phyloP scores from a whole-genome alignment of 768 basidiomycete genomes.

The Phlegmacium glaucopus region DNA sequence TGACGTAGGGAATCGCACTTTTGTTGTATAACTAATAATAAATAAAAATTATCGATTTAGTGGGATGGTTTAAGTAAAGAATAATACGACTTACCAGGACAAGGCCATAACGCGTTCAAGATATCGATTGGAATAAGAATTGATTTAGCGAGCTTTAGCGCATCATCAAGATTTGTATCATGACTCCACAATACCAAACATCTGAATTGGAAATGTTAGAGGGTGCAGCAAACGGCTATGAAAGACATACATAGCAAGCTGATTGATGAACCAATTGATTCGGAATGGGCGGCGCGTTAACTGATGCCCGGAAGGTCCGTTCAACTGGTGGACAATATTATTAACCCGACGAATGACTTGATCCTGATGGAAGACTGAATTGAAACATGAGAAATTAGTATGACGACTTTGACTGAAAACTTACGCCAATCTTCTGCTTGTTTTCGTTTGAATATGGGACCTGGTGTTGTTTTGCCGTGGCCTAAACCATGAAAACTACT shows the following conservation, averaged over 20 bases:
- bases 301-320: constrained; percentile 48
- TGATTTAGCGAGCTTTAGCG: constrained; percentile 63
- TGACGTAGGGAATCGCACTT: constrained; percentile 48
- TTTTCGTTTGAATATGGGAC: constrained; percentile 62
- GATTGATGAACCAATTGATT: constrained; percentile 68
- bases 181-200: constrained; percentile 66
- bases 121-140: constrained; percentile 63
- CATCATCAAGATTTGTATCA: constrained; percentile 53
- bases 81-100: constrained; percentile 32
- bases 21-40: constrained; percentile 39
- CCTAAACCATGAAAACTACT: constrained; percentile 50
- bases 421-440: constrained; percentile 79
- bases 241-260: constrained; percentile 53
- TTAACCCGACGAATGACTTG: constrained; percentile 62
- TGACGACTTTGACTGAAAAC: constrained; percentile 24
- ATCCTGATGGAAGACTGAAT: constrained; percentile 63
- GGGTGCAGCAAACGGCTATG: neutral
- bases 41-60: neutral
- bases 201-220: constrained; percentile 26
- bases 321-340: constrained; percentile 48
- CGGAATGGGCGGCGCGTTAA: constrained; percentile 69
- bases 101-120: constrained; percentile 70
- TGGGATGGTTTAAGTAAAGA: neutral
- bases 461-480: constrained; percentile 29
- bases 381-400: neutral